Conservation (phyloP, 805 yeast genomes). For the Myxozyma neotropica region DNA sequence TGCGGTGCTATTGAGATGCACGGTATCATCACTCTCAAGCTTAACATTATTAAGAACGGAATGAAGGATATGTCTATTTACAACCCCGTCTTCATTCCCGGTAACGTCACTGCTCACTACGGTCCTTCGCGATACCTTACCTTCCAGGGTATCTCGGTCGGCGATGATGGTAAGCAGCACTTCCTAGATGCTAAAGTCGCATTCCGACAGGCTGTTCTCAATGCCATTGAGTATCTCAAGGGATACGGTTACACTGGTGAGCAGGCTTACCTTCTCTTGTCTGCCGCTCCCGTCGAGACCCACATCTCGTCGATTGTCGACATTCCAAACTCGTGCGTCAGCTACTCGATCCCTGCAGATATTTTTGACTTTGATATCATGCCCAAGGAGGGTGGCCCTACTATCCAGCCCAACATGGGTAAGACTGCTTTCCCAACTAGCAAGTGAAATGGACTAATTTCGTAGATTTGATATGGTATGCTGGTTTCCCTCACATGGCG, state of each 20-base stretch:
- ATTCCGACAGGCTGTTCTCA: slow-evolving; percentile 53
- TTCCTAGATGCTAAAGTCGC: slow-evolving; percentile 55
- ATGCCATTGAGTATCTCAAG: slow-evolving; percentile 54
- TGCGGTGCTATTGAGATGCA: slow-evolving; percentile 60
- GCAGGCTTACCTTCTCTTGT: slow-evolving; percentile 51
- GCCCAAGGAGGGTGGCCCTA: slow-evolving; percentile 35
- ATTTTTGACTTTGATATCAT: slow-evolving; percentile 52
- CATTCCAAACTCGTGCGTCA: slow-evolving; percentile 56
- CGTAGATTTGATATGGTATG: too few relatives aligned
- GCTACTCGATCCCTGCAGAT: slow-evolving; percentile 55
- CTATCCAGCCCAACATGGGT: slow-evolving; percentile 29
- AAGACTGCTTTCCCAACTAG: slow-evolving; percentile 23
- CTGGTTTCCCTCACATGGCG: too few relatives aligned
- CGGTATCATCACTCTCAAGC: slow-evolving; percentile 50
- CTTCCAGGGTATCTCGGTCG: slow-evolving; percentile 57
- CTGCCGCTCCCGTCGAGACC: slow-evolving; percentile 55
- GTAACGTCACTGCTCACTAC: slow-evolving; percentile 52
- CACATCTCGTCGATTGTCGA: slow-evolving; percentile 57
- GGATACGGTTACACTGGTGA: slow-evolving; percentile 56
- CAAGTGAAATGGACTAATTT: background rate
- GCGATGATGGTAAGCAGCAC: slow-evolving; percentile 51
- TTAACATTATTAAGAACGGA: slow-evolving; percentile 49
- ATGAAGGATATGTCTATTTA: slow-evolving; percentile 48
- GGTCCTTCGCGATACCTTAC: slow-evolving; percentile 55
- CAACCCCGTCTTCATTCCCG: slow-evolving; percentile 53